phyloP scores from a whole-genome alignment of 1,139 yeast species.

The Wickerhamiella pararugosa region DNA sequence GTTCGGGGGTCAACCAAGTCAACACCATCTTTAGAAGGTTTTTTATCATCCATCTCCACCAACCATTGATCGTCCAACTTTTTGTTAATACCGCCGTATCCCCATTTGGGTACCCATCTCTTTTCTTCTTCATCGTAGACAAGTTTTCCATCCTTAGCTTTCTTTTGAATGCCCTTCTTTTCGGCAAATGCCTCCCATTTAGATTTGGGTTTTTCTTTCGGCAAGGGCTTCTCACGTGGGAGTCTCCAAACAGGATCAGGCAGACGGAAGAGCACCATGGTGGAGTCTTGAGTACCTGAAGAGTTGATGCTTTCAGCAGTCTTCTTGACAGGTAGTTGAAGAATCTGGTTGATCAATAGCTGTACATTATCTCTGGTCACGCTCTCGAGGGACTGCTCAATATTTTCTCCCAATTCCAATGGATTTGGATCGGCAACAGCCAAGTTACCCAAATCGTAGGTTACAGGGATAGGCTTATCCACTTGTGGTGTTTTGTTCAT shows the following conservation, averaged over 20 bases:
- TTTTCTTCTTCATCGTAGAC: constrained; percentile 79
- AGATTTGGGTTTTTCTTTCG: constrained; percentile 81
- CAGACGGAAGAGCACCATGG: constrained; percentile 67
- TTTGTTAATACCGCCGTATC: constrained; percentile 87
- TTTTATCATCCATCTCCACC: constrained; percentile 70
- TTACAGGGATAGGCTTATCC: constrained; percentile 74
- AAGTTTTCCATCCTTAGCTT: constrained; percentile 80
- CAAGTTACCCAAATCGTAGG: constrained; percentile 68
- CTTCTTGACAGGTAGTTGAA: constrained; percentile 75
- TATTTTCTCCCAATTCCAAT: constrained; percentile 40
- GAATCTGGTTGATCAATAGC: constrained; percentile 72
- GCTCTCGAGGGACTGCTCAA: constrained; percentile 49
- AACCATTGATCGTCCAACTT: constrained; percentile 83
- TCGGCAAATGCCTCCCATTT: constrained; percentile 97
- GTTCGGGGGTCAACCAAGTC: constrained; percentile 81
- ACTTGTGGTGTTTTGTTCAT: constrained; percentile 46
- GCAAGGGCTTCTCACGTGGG: constrained; percentile 93
- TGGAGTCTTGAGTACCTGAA: constrained; percentile 48
- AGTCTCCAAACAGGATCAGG: constrained; percentile 73
- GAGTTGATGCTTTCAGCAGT: constrained; percentile 57
- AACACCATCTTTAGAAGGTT: constrained; percentile 34
- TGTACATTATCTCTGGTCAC: constrained; percentile 90
- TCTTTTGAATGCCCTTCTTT: constrained; percentile 84
- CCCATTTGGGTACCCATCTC: constrained; percentile 99
- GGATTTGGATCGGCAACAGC: constrained; percentile 63